Percentiles rank a stretch among this genome's conserved stretches.
Evolutionary conservation across 148 eudicot species (phyloP).

Genomic region (Euryodendron excelsum): DNA sequence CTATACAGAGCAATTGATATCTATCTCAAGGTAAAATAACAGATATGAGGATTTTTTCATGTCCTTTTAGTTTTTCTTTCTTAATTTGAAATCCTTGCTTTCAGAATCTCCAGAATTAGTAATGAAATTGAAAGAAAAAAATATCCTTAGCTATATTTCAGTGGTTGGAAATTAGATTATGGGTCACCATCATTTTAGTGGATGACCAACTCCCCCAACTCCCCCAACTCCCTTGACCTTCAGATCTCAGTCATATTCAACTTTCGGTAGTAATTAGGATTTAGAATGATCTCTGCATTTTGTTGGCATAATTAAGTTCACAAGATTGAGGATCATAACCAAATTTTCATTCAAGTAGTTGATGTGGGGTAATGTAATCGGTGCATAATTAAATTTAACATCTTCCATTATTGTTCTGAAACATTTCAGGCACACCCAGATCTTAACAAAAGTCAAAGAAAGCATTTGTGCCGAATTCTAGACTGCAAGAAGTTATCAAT

Average conservation of each 20-base stretch:
- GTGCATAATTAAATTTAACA: too few relatives aligned
- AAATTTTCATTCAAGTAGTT: too few relatives aligned
- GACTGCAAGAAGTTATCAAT: slow-evolving; percentile 80
- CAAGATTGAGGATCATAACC: not conserved
- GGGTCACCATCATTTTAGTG: slow-evolving; percentile 17
- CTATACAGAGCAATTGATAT: slow-evolving; percentile 80
- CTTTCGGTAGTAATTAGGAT: not conserved
- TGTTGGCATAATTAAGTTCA: not conserved
- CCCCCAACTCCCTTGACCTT: slow-evolving; percentile 16
- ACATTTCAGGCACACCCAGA: slow-evolving; percentile 66
- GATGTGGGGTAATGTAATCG: not conserved
- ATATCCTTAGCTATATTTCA: not conserved
- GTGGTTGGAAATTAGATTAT: not conserved
- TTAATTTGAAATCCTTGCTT: not conserved
- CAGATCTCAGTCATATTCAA: not conserved
- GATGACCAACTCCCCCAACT: slow-evolving; percentile 18
- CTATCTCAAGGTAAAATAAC: slow-evolving; percentile 65
- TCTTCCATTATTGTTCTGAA: not conserved
- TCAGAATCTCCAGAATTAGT: not conserved
- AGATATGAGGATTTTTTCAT: not conserved
- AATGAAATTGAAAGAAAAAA: not conserved
- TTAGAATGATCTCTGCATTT: not conserved
- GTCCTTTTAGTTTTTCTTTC: not conserved
- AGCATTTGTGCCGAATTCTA: slow-evolving; percentile 58
- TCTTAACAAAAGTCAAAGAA: slow-evolving; percentile 68